Evolutionary conservation across 148 eudicot genomes (phyloP).

Genomic region (Rhododendron ferrugineum): DNA sequence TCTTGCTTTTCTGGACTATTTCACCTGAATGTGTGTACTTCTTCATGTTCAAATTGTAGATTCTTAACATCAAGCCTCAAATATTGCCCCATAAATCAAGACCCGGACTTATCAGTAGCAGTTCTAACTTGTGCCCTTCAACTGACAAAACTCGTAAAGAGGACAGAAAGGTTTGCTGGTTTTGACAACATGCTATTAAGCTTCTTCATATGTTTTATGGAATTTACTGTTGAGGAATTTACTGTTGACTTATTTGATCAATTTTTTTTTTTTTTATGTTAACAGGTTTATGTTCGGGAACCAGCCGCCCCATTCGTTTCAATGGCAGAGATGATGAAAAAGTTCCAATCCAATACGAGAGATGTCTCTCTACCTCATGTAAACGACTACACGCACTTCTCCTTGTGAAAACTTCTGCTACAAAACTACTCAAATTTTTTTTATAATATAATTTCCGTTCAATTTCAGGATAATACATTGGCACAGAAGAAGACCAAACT

Average conservation of each 20-base stretch:
- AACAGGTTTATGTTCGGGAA: slow-evolving; percentile 79
- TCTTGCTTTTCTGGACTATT: neutral
- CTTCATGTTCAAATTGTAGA: slow-evolving; percentile 30
- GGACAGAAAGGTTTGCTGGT: slow-evolving; percentile 57
- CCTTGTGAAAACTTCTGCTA: neutral
- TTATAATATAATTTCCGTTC: neutral
- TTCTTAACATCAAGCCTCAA: slow-evolving; percentile 62
- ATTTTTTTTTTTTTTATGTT: neutral
- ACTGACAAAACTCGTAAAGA: slow-evolving; percentile 44
- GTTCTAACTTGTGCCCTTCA: slow-evolving; percentile 34
- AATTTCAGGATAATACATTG: slow-evolving; percentile 30
- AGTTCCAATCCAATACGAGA: slow-evolving; percentile 85
- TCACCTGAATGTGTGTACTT: neutral
- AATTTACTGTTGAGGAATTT: slow-evolving; percentile 7
- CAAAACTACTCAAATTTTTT: neutral
- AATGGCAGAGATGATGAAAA: slow-evolving; percentile 84
- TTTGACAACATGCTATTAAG: neutral
- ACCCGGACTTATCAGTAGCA: slow-evolving; percentile 26
- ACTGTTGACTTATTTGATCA: slow-evolving; percentile 11
- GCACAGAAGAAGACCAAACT: slow-evolving; percentile 53
- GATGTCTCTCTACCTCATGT: slow-evolving; percentile 43
- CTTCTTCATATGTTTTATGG: neutral
- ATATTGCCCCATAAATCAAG: slow-evolving; percentile 71
- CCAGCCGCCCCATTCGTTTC: slow-evolving; percentile 71
- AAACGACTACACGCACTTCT: slow-evolving; percentile 2